Base-by-base conservation (phyloP, 2,329 filamentous ascomycete species). In the Beauveria caledonica region DNA sequence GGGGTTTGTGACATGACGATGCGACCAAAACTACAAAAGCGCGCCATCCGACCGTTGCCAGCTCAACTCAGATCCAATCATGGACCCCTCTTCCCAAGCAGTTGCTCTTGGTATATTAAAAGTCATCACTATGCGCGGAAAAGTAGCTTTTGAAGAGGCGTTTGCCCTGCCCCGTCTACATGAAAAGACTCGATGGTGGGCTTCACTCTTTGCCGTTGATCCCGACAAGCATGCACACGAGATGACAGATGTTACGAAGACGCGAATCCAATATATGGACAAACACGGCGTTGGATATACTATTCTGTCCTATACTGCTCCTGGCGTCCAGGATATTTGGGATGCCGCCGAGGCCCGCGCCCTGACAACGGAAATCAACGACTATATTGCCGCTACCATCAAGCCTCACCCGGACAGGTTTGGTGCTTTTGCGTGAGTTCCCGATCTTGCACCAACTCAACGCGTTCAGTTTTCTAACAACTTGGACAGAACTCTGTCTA, bases 181-280 rank as follows among this genome's bases (percentile, higher is more conserved):
- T 50, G 81, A 86, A 63, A 80, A 80, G 69, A 83, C 81, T 5
- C 73, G 75, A 65, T 85, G 83, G 82, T 86, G 83, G 83, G 85
- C 84, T 1, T 72, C 74, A 5, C 70, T 86, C 23, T 87, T 86
- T 67, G 78, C 82, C 15, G 74, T 79, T n/a, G 78, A 86, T 64
- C 75, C 80, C 2, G 81, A 83, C 11, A 81, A 80, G 69, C 83
- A 86, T 63, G 76, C 78, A 59, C 73, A 70, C 27, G 82, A 87
- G 70, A 87, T 78, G 64, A 71, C 72, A 49, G 75, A 77, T 58
- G 66, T 77, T 39, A 73, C 71, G 53, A 69, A 72, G 19, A 69
- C 71, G 6, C 76, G 78, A 58, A 68, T 80, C 62, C 67, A 76
- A 55, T 71, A 76, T 60, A 73, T 75, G 65, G 73, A 80, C 61